Base-by-base conservation (phyloP, 140 eudicot genomes). In the Ambrosia hybrid region DNA sequence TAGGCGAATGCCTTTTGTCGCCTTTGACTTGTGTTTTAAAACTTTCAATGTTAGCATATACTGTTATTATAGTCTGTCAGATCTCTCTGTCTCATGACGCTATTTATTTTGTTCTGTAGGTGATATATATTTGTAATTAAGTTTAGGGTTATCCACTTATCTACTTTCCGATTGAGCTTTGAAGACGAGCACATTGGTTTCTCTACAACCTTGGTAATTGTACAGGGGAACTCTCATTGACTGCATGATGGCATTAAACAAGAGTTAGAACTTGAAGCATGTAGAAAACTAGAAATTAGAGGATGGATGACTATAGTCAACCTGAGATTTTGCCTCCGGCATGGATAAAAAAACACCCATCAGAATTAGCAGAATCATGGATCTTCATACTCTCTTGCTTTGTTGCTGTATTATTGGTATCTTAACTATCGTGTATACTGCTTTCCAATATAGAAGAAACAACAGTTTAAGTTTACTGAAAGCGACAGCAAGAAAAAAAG, bases 361-460 rank as follows among this genome's bases (percentile, higher is more conserved):
- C 90, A 68, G 92, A 91, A 68, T 80, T 81, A 78, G 77, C 84
- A 15, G 99, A 90, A 76, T 84, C 97, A 58, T 85, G 70, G 52
- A 83, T 91, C 37, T 88, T 94, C 68, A 69, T 88, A 60, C 46
- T 94, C 76, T 88, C 99, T 53, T 94, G 95, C 74, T 81, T 86
- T 78, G 68, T 94, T 68, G 96, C 99, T 77, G 96, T 21, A 76
- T 88, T 68, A 83, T 94, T 51, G 99, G 99, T 49, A 83, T 94
- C 57, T 56, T 94, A 36, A 94, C 97, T 71, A 94, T 94, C 58
- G 76, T 82, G 46, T 91, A 88, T 64, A 94, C 99, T 46, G 97
- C 99, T 58, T 91, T 88, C 64, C 99, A 94, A 59, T 94, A 96
- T 97, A 91, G 99, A 85, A 91, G 97, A 75, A 94, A 91, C 74